Percentiles rank a stretch among this genome's conserved stretches.
Conservation (phyloP, 2,329 filamentous ascomycete genomes). For the Penicillium sp. region DNA sequence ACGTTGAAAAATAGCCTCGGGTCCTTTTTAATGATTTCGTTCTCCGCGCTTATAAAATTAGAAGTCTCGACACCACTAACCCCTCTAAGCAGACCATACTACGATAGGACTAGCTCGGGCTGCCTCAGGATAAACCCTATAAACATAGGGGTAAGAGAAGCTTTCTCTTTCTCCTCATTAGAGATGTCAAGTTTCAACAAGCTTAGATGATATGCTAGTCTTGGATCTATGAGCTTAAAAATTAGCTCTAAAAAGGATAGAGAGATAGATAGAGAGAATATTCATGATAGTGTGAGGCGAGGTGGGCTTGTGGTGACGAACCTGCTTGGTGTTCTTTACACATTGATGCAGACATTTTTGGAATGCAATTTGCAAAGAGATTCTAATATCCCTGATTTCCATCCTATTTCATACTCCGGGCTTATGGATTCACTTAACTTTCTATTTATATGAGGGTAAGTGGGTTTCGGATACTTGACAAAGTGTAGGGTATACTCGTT, state of each 20-base stretch:
- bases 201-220: conserved; percentile 4
- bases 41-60: conserved; percentile 1
- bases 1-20: conserved; percentile 20
- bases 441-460: too few species aligned
- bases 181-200: conserved; percentile 6
- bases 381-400: too few species aligned
- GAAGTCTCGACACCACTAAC: neutral
- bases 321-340: neutral
- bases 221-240: conserved; percentile 2
- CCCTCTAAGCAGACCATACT: conserved; percentile 7
- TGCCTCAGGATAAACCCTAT: conserved; percentile 1
- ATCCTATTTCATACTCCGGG: too few species aligned
- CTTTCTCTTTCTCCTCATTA: neutral
- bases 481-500: neutral
- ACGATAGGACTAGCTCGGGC: neutral
- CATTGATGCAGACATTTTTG: neutral
- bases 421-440: too few species aligned
- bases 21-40: conserved; percentile 12
- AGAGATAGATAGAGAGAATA: too few species aligned
- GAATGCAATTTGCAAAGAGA: too few species aligned
- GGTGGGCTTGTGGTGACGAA: neutral
- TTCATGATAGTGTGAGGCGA: neutral
- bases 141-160: conserved; percentile 4
- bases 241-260: neutral
- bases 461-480: neutral